These are phyloP conservation scores for Garcia nutans DNA, from an alignment of 345 rosid genomes.

Conservation along the genomic window DNA sequence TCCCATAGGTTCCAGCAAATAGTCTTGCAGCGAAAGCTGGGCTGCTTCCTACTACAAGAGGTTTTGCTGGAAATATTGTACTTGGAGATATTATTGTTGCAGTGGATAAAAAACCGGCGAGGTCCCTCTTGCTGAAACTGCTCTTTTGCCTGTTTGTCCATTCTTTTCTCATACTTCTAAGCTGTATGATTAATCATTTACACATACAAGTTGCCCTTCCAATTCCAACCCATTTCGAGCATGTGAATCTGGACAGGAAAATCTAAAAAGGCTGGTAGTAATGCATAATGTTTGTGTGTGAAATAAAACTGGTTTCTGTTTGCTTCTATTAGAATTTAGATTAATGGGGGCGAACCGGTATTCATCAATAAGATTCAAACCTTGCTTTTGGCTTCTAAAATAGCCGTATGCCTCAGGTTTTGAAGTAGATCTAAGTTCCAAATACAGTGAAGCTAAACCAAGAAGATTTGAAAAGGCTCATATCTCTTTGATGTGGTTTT, in stretches of 20 bases:
- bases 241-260: not conserved
- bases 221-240: not conserved
- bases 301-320: not conserved
- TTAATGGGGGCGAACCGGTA: not conserved
- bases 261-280: not conserved
- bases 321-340: not conserved
- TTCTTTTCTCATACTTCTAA: not conserved
- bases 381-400: not conserved
- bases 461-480: not conserved
- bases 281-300: not conserved
- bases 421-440: not conserved
- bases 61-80: constrained; percentile 80
- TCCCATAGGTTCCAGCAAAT: constrained; percentile 64
- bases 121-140: constrained; percentile 21
- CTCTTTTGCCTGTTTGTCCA: not conserved
- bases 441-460: no score
- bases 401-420: not conserved
- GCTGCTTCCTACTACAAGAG: constrained; percentile 69
- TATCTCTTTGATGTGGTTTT: not conserved
- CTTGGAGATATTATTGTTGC: constrained; percentile 84
- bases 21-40: constrained; percentile 78
- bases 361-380: not conserved
- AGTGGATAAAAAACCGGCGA: constrained; percentile 68
- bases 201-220: not conserved
- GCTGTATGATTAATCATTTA: not conserved